These are phyloP conservation scores for Colletotrichum incanum DNA, from an alignment of 2,329 filamentous ascomycete species.

Conservation along the genomic window DNA sequence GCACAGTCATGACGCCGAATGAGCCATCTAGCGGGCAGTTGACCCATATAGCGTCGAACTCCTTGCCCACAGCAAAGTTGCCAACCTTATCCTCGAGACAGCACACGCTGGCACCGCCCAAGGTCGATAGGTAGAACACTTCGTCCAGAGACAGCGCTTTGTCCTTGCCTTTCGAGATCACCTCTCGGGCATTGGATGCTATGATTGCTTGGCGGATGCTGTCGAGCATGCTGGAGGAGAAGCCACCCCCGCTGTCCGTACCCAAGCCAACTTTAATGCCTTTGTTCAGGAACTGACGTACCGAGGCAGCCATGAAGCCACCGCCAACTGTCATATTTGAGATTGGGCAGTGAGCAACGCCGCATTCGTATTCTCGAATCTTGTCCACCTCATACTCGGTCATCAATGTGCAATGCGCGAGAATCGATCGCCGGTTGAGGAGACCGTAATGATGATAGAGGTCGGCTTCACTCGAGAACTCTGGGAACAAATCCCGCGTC, in stretches of 20 bases:
- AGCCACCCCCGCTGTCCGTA: conserved; percentile 76
- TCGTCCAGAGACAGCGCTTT: conserved; percentile 65
- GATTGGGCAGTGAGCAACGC: conserved; percentile 76
- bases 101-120: conserved; percentile 74
- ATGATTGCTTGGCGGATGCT: conserved; percentile 73
- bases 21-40: conserved; percentile 52
- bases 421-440: conserved; percentile 69
- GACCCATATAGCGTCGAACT: conserved; percentile 73
- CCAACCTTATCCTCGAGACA: conserved; percentile 69
- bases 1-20: conserved; percentile 65
- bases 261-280: conserved; percentile 78
- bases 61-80: conserved; percentile 71
- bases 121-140: conserved; percentile 72
- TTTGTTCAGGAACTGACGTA: conserved; percentile 69
- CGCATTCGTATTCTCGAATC: conserved; percentile 65
- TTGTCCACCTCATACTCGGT: conserved; percentile 68
- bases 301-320: conserved; percentile 74
- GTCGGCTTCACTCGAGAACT: conserved; percentile 70
- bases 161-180: conserved; percentile 57
- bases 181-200: conserved; percentile 65
- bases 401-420: conserved; percentile 78
- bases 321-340: conserved; percentile 75
- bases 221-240: conserved; percentile 72
- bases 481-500: conserved; percentile 70
- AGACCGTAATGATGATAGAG: conserved; percentile 71